Percentiles rank a stretch among this genome's conserved stretches.
These are phyloP conservation scores for Nevesoporus exiguus DNA, from an alignment of 768 basidiomycete species.

Conservation along the genomic window DNA sequence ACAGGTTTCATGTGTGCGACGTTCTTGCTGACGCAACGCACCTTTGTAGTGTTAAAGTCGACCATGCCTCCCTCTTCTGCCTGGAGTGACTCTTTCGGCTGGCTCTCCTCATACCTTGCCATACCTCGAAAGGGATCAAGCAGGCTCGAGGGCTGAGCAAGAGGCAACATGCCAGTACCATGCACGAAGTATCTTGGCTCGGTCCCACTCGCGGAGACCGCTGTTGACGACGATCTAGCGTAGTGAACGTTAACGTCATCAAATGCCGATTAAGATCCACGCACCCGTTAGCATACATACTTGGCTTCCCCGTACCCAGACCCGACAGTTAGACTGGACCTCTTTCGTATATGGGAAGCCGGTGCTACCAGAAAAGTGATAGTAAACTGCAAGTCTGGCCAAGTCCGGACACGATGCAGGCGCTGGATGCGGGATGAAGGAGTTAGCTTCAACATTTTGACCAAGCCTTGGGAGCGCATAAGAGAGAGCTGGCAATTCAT, in stretches of 20 bases:
- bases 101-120: not conserved
- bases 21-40: not conserved
- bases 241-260: not conserved
- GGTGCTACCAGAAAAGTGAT: constrained; percentile 37
- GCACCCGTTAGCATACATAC: constrained; percentile 36
- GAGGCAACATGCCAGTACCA: too few species aligned
- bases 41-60: not conserved
- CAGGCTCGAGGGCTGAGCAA: too few species aligned
- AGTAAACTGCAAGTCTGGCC: constrained; percentile 14
- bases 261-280: constrained; percentile 7
- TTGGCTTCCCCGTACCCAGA: constrained; percentile 37
- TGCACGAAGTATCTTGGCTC: too few species aligned
- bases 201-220: not conserved
- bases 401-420: not conserved
- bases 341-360: constrained; percentile 41
- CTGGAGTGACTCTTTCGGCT: not conserved
- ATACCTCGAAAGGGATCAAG: not conserved
- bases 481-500: constrained; percentile 35
- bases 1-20: not conserved
- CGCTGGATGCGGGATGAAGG: constrained; percentile 12
- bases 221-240: not conserved
- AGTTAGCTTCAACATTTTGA: constrained; percentile 18
- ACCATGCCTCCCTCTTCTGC: not conserved
- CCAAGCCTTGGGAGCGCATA: constrained; percentile 41
- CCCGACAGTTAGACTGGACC: constrained; percentile 30